Evolutionary conservation across 306 rosid genomes (phyloP), one percentile per base, ranked within the genome.

Genomic region (Dalbergia cultrata): DNA sequence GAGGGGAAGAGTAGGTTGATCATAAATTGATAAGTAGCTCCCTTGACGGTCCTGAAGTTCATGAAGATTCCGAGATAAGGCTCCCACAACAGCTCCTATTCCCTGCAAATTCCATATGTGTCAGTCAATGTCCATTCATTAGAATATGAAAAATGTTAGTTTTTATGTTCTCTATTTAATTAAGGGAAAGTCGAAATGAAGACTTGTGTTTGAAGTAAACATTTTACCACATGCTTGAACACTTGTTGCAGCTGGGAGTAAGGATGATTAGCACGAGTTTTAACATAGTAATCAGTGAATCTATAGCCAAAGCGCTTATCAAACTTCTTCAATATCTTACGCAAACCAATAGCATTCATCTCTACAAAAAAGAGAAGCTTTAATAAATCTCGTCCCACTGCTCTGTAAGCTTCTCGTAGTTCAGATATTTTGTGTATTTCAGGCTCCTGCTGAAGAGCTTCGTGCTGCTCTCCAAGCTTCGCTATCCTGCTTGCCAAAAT

Each of bases 191-290:
- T 60, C 80, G 31, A 68, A 58, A 8, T 5, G 47, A n/a, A 57
- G 35, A 58, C 44, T 37, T 35, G 66, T 19, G 75, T 82, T 76
- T 41, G 83, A 86, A 56, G 22, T 68, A 72, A 73, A 82, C 72
- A 88, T 69, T 81, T 89, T 93, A 95, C 99, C 98, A 93, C 99
- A 86, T 96, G 99, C 88, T 96, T 96, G 88, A 90, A 96, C 79
- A 96, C 99, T 96, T 96, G 98, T 82, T 96, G 99, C 82, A 96
- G 90, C 87, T 93, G 99, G 31, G 99, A 96, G 86, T 92, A 96
- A 17, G 99, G 99, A 86, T 96, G 99, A 86, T 96, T 96, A 58
- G 99, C 97, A 26, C 99, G 97, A 58, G 99, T 96, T 85, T 90
- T 89, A 77, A 96, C 97, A 73, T 93, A 96, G 84, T 93, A 90